Percentiles rank a stretch among this genome's conserved stretches.
phyloP scores from a whole-genome alignment of 2,329 filamentous ascomycete genomes.

The Penicillium sp. region DNA sequence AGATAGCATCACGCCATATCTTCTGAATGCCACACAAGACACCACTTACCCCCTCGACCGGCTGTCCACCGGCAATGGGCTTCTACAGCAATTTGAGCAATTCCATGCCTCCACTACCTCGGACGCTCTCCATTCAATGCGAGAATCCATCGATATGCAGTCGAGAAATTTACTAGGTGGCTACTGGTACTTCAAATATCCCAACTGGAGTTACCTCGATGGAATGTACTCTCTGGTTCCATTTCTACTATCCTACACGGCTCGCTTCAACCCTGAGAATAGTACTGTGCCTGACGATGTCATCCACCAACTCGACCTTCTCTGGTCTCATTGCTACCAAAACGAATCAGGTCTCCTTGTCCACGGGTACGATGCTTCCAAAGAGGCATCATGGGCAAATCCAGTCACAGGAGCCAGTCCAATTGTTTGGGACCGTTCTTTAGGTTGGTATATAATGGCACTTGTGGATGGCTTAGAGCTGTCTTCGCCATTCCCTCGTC shows the following conservation, averaged over 20 bases:
- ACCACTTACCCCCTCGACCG: conserved; percentile 25
- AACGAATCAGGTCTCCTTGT: conserved; percentile 50
- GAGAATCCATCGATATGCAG: conserved; percentile 25
- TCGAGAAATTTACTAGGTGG: conserved; percentile 21
- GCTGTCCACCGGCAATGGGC: conserved; percentile 22
- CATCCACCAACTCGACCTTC: conserved; percentile 51
- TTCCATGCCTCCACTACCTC: conserved; percentile 12
- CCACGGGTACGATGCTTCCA: conserved; percentile 59
- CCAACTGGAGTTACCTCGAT: conserved; percentile 59
- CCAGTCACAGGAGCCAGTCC: conserved; percentile 55
- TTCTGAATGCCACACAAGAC: conserved; percentile 25
- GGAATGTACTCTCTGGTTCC: conserved; percentile 57
- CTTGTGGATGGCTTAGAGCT: conserved; percentile 56
- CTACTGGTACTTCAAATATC: conserved; percentile 44
- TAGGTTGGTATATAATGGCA: conserved; percentile 61
- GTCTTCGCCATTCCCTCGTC: conserved; percentile 44
- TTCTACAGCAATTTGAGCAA: conserved; percentile 24
- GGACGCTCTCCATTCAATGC: conserved; percentile 19
- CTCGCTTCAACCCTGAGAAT: conserved; percentile 42
- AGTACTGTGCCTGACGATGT: conserved; percentile 48
- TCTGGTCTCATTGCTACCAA: conserved; percentile 50
- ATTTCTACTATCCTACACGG: conserved; percentile 45
- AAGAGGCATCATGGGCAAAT: conserved; percentile 58
- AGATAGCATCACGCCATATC: conserved; percentile 20
- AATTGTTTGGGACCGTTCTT: conserved; percentile 57